Evolutionary conservation across 129 eudicot species (phyloP).

Genomic region (Sambucus nigra): DNA sequence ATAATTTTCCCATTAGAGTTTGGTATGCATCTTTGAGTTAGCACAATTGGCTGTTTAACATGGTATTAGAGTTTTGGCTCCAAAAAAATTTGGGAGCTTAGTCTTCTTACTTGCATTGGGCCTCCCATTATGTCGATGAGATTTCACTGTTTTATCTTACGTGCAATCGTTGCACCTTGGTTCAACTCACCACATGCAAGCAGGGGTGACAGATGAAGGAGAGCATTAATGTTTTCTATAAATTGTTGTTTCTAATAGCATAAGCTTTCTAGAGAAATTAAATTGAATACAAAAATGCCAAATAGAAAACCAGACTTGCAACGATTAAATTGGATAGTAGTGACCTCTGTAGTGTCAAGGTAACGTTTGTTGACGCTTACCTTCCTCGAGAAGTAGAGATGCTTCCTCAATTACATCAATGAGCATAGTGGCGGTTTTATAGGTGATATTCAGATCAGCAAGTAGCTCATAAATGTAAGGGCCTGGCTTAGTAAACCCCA

Average conservation of each 20-base stretch:
- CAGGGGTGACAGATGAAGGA: background rate
- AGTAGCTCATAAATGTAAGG: conserved; percentile 84
- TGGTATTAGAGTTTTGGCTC: no score
- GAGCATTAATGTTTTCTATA: background rate
- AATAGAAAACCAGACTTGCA: background rate
- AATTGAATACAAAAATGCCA: background rate
- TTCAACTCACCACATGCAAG: background rate
- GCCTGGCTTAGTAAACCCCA: conserved; percentile 89
- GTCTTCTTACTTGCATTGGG: no score
- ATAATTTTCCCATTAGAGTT: background rate
- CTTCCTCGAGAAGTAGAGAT: conserved; percentile 78
- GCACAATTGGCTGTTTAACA: background rate
- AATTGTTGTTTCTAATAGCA: no score
- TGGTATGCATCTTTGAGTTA: background rate
- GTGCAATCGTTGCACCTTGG: background rate
- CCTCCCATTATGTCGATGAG: background rate
- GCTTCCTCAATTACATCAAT: conserved; percentile 69
- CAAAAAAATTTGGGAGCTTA: no score
- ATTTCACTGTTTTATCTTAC: background rate
- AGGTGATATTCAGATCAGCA: conserved; percentile 58
- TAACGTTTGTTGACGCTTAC: conserved; percentile 18
- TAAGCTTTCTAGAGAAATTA: background rate
- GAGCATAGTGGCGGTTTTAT: conserved; percentile 60
- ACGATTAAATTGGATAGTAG: background rate
- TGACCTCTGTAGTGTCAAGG: conserved; percentile 2